These are phyloP conservation scores for Mrakia gelida DNA, from an alignment of 768 basidiomycete genomes.

Conservation along the genomic window DNA sequence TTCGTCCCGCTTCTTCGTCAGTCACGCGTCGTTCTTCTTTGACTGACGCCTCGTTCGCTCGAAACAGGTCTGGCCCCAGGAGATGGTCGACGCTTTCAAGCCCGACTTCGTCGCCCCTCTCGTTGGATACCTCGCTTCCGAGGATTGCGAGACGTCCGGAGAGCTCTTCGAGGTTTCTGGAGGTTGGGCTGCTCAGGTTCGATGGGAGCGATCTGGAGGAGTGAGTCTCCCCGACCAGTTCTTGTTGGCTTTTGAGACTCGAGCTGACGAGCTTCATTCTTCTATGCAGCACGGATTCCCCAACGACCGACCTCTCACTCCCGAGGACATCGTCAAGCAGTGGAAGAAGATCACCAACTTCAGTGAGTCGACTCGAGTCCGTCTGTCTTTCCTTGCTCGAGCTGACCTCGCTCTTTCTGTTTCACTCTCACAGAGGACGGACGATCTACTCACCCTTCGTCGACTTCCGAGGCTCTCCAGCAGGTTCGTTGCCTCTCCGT, in stretches of 20 bases:
- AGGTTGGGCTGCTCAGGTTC: conserved; percentile 85
- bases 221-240: conserved; percentile 48
- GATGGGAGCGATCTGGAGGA: conserved; percentile 89
- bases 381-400: not conserved
- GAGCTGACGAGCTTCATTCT: too few species aligned
- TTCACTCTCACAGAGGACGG: conserved; percentile 58
- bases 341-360: conserved; percentile 84
- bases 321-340: conserved; percentile 72
- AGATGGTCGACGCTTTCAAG: conserved; percentile 48
- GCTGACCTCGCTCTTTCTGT: conserved; percentile 1
- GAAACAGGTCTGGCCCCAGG: conserved; percentile 40
- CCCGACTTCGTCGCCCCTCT: conserved; percentile 90
- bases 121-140: conserved; percentile 82
- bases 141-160: conserved; percentile 69
- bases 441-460: conserved; percentile 72
- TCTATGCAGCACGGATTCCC: conserved; percentile 55
- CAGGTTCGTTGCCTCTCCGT: conserved; percentile 50
- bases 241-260: too few species aligned
- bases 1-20: conserved; percentile 13
- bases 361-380: conserved; percentile 50
- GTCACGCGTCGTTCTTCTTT: too few species aligned
- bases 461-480: conserved; percentile 69
- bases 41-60: not conserved
- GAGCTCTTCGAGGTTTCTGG: conserved; percentile 78
- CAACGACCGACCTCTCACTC: conserved; percentile 63